Conservation (phyloP, 148 eudicot genomes). For the Chenopodium formosanum region DNA sequence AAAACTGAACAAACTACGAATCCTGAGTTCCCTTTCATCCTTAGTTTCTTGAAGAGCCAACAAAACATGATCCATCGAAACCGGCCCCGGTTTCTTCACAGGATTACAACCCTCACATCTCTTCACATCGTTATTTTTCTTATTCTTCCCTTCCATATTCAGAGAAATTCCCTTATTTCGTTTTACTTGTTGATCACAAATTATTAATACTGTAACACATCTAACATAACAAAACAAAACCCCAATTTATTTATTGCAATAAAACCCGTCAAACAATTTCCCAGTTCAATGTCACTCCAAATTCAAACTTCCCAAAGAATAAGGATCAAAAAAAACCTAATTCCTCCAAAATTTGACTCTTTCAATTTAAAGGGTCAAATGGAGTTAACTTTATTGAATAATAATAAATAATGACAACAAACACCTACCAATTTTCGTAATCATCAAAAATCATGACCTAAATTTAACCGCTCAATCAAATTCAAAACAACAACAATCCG, state of each 20-base stretch:
- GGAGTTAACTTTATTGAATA: conserved; percentile 6
- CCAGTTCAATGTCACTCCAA: neutral
- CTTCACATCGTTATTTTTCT: conserved; percentile 29
- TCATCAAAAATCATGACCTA: conserved; percentile 1
- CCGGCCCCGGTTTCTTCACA: conserved; percentile 66
- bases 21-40: conserved; percentile 76
- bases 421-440: conserved; percentile 1
- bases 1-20: conserved; percentile 63
- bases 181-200: neutral
- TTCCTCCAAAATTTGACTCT: conserved; percentile 25
- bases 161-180: too few species aligned
- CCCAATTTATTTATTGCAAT: neutral
- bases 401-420: conserved; percentile 2
- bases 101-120: conserved; percentile 56
- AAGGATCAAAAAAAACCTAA: neutral
- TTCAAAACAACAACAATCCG: neutral
- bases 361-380: conserved; percentile 30
- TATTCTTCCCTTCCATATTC: conserved; percentile 35
- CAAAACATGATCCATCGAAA: conserved; percentile 79
- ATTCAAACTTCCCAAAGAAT: conserved; percentile 12
- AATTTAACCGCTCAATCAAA: neutral
- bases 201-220: neutral
- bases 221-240: neutral
- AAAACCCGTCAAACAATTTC: conserved; percentile 28
- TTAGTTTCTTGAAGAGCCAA: conserved; percentile 73